Percentiles rank a stretch among this genome's conserved stretches.
Conservation (phyloP, 257 asterid genomes). For the Catharanthus roseus region DNA sequence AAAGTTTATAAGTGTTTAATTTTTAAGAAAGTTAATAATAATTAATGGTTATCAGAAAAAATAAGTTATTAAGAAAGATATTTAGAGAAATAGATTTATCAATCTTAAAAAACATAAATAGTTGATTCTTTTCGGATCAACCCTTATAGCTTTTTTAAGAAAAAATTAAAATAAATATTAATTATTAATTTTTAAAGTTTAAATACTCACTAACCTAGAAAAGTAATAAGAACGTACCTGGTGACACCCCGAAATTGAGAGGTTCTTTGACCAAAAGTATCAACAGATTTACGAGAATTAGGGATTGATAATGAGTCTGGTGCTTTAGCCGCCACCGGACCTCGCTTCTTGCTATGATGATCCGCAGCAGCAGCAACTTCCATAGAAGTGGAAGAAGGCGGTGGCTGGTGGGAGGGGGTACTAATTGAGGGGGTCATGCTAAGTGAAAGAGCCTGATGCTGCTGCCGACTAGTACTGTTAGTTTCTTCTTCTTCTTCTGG, state of each 20-base stretch:
- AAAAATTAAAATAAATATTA: too few relatives aligned
- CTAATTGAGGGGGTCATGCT: slow-evolving; percentile 32
- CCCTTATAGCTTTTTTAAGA: too few relatives aligned
- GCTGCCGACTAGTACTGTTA: slow-evolving; percentile 15
- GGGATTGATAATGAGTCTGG: slow-evolving; percentile 24
- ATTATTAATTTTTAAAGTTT: too few relatives aligned
- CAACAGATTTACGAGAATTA: slow-evolving; percentile 52
- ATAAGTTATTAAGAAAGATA: too few relatives aligned
- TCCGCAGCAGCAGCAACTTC: too few relatives aligned
- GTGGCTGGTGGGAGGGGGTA: too few relatives aligned
- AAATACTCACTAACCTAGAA: too few relatives aligned
- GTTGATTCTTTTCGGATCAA: too few relatives aligned
- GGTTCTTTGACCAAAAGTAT: slow-evolving; percentile 79
- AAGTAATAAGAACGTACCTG: slow-evolving; percentile 30
- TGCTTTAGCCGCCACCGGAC: slow-evolving; percentile 17
- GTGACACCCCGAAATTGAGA: slow-evolving; percentile 90
- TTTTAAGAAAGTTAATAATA: too few relatives aligned
- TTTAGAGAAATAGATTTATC: too few relatives aligned
- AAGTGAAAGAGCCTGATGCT: slow-evolving; percentile 51
- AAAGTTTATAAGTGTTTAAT: neutral
- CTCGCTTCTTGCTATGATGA: slow-evolving; percentile 42
- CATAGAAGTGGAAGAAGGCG: slow-evolving; percentile 31
- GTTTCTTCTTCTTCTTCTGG: slow-evolving; percentile 1
- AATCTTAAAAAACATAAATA: too few relatives aligned
- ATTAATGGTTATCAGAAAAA: too few relatives aligned